phyloP scores from a whole-genome alignment of 1,284 basidiomycete genomes.

The Microbotryum violaceum region DNA sequence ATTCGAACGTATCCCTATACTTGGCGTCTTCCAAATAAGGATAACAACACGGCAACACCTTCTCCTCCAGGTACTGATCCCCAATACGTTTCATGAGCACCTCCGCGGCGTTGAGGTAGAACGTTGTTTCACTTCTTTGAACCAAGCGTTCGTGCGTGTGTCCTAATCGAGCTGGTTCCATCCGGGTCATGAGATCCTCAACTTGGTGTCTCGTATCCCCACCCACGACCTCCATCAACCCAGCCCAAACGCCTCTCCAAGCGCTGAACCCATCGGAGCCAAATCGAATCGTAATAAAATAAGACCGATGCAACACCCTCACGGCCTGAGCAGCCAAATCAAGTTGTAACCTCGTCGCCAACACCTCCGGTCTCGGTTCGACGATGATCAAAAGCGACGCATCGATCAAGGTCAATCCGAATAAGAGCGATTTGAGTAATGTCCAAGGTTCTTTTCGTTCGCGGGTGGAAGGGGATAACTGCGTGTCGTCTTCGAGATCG shows the following conservation, averaged over 20 bases:
- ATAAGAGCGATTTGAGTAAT: conserved; percentile 33
- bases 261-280: conserved; percentile 32
- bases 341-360: conserved; percentile 9
- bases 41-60: conserved; percentile 14
- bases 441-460: conserved; percentile 29
- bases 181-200: too few relatives aligned
- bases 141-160: conserved; percentile 12
- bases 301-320: conserved; percentile 23
- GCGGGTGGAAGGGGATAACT: conserved; percentile 22
- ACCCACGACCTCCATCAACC: conserved; percentile 28
- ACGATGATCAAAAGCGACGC: conserved; percentile 30
- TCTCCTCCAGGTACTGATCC: conserved; percentile 25
- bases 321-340: conserved; percentile 25
- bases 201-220: not conserved
- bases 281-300: conserved; percentile 32
- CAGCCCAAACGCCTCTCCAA: conserved; percentile 30
- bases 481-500: conserved; percentile 16
- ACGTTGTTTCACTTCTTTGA: conserved; percentile 25
- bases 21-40: conserved; percentile 29
- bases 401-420: conserved; percentile 31
- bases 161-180: not conserved
- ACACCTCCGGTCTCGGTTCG: conserved; percentile 1
- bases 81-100: conserved; percentile 24
- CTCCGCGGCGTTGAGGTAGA: conserved; percentile 33
- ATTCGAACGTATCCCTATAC: conserved; percentile 34